These are phyloP conservation scores for Cryptococcus sp. DNA, from an alignment of 1,284 basidiomycete genomes.

Conservation along the genomic window DNA sequence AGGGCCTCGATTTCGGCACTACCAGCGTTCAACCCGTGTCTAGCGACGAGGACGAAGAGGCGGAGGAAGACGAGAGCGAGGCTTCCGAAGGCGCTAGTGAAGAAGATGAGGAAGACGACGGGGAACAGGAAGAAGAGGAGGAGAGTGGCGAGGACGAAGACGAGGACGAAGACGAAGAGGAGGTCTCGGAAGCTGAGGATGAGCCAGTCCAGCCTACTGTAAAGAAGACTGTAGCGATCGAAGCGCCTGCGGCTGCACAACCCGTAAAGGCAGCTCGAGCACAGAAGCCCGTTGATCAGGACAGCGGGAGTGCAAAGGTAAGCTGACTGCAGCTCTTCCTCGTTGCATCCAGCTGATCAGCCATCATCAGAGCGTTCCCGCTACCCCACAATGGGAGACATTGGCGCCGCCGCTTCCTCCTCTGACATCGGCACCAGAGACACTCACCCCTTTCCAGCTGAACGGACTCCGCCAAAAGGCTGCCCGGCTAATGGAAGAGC, in stretches of 20 bases:
- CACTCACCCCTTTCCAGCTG: conserved; percentile 27
- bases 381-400: conserved; percentile 33
- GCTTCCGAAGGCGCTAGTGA: conserved; percentile 25
- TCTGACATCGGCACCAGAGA: conserved; percentile 25
- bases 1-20: conserved; percentile 58
- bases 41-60: conserved; percentile 29
- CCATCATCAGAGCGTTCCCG: conserved; percentile 36
- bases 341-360: neutral
- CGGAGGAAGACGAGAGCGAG: conserved; percentile 31
- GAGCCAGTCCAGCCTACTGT: conserved; percentile 16
- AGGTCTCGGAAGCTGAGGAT: conserved; percentile 38
- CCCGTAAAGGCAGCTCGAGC: neutral
- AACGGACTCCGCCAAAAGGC: conserved; percentile 38
- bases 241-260: conserved; percentile 33
- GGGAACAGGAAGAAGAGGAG: conserved; percentile 45
- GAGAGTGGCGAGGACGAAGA: conserved; percentile 44
- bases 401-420: conserved; percentile 36
- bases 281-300: conserved; percentile 16
- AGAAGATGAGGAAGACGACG: conserved; percentile 35
- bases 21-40: conserved; percentile 21
- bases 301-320: conserved; percentile 34
- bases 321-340: neutral
- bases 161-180: conserved; percentile 31
- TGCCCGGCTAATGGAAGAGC: conserved; percentile 34
- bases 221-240: conserved; percentile 19